phyloP scores from a whole-genome alignment of 495 filamentous ascomycete genomes.

The Daldinia childiae region DNA sequence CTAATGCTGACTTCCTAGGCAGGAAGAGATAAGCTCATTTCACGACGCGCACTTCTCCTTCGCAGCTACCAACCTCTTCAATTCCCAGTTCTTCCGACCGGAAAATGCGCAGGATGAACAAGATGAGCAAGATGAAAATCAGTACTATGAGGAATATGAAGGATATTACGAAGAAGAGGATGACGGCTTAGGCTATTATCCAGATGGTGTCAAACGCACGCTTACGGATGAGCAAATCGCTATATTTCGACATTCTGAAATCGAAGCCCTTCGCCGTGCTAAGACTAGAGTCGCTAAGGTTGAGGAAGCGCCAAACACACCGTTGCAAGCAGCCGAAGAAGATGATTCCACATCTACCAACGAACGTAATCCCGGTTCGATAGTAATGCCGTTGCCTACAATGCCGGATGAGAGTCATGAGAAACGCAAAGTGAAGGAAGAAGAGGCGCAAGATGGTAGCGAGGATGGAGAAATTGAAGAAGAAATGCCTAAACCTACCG shows the following conservation, averaged over 20 bases:
- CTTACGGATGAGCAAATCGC: conserved; percentile 91
- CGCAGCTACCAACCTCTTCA: conserved; percentile 57
- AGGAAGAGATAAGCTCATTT: conserved; percentile 80
- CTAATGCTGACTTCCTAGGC: conserved; percentile 41
- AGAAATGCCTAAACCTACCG: conserved; percentile 42
- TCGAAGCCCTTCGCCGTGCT: conserved; percentile 72
- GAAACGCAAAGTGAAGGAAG: conserved; percentile 31
- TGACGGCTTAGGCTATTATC: conserved; percentile 86
- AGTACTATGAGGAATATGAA: conserved; percentile 46
- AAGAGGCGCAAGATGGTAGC: conserved; percentile 33
- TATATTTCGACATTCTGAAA: conserved; percentile 90
- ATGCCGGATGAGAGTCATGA: conserved; percentile 33
- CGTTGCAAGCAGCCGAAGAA: conserved; percentile 24
- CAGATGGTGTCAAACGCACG: conserved; percentile 88
- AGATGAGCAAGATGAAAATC: conserved; percentile 23
- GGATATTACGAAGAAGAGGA: conserved; percentile 60
- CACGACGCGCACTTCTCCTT: conserved; percentile 71
- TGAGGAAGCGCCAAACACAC: conserved; percentile 15
- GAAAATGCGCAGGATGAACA: conserved; percentile 31
- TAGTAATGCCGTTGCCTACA: neutral
- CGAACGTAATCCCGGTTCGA: conserved; percentile 8
- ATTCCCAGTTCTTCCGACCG: conserved; percentile 55
- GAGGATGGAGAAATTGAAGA: conserved; percentile 47
- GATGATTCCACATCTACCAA: neutral
- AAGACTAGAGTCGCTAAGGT: conserved; percentile 42